Evolutionary conservation across 2,329 filamentous ascomycete genomes (phyloP).

Genomic region (Torrubiellomyces zombiae): DNA sequence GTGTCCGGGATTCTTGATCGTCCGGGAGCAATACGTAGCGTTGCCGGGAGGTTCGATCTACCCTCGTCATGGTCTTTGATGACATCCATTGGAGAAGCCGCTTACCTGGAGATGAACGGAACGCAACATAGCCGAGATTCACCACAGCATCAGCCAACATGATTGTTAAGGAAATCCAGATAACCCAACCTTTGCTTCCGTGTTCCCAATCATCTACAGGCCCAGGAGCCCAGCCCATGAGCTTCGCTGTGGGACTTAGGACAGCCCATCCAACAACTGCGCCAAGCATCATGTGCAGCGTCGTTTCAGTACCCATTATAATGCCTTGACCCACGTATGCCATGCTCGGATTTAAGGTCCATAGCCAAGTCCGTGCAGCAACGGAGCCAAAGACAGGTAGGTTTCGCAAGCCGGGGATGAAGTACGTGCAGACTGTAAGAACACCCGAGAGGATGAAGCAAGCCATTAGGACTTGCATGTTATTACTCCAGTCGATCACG

Average conservation of each 20-base stretch:
- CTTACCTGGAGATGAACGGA: conserved; percentile 31
- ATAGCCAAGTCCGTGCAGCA: conserved; percentile 70
- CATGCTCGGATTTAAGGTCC: conserved; percentile 92
- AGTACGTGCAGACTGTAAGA: conserved; percentile 75
- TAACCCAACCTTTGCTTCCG: conserved; percentile 96
- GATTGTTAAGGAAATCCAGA: conserved; percentile 89
- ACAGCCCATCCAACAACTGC: conserved; percentile 82
- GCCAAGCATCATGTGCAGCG: conserved; percentile 85
- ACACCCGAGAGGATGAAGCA: conserved; percentile 43
- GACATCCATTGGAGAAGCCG: conserved; percentile 5
- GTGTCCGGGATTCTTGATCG: conserved; percentile 1
- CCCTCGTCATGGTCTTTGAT: too few species aligned
- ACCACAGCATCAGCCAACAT: conserved; percentile 92
- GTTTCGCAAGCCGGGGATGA: conserved; percentile 68
- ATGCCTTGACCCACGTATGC: conserved; percentile 95
- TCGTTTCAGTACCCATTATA: conserved; percentile 94
- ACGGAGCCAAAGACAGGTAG: conserved; percentile 70
- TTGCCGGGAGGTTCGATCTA: too few species aligned
- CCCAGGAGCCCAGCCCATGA: conserved; percentile 76
- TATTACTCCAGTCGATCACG: conserved; percentile 28
- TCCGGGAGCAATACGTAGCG: conserved; percentile 10
- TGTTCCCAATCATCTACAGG: conserved; percentile 75
- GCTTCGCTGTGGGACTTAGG: conserved; percentile 76
- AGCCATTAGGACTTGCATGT: conserved; percentile 36
- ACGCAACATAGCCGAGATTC: conserved; percentile 63